Evolutionary conservation across 2,329 filamentous ascomycete genomes (phyloP).

Genomic region (Orbilia quercus): DNA sequence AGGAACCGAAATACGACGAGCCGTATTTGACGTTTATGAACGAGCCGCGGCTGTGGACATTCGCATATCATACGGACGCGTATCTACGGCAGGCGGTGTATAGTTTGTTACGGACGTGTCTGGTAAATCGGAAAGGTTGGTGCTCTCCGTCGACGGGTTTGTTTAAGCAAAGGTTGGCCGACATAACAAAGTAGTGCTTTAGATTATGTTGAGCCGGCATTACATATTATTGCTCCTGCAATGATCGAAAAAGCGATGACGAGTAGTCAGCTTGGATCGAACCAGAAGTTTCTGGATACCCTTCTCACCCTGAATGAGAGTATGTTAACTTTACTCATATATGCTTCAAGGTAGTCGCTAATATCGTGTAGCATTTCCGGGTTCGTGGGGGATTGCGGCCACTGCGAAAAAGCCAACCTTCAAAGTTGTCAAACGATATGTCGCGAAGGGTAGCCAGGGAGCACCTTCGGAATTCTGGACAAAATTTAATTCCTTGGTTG

Average conservation of each 20-base stretch:
- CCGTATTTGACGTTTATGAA: conserved; percentile 75
- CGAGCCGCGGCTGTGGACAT: conserved; percentile 72
- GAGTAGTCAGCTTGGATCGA: conserved; percentile 77
- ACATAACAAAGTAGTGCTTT: conserved; percentile 57
- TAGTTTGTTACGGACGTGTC: conserved; percentile 67
- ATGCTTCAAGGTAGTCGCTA: conserved; percentile 63
- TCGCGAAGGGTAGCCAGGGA: conserved; percentile 86
- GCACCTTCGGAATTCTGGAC: conserved; percentile 79
- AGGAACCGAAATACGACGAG: conserved; percentile 71
- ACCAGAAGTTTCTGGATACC: conserved; percentile 75
- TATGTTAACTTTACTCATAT: conserved; percentile 67
- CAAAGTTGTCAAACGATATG: conserved; percentile 74
- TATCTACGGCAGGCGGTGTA: conserved; percentile 71
- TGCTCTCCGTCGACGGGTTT: conserved; percentile 59
- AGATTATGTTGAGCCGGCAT: conserved; percentile 66
- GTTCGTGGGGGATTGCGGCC: conserved; percentile 60
- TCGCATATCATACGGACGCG: conserved; percentile 69
- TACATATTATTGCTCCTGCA: conserved; percentile 68
- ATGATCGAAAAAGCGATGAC: conserved; percentile 80
- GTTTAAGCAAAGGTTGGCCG: conserved; percentile 33
- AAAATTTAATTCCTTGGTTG: conserved; percentile 72
- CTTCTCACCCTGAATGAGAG: conserved; percentile 73
- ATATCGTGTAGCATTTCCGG: conserved; percentile 39
- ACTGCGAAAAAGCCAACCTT: conserved; percentile 69
- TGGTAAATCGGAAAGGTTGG: conserved; percentile 65